phyloP scores from a whole-genome alignment of 108 stramenopile genomes.

The Asterionellopsis glacialis region DNA sequence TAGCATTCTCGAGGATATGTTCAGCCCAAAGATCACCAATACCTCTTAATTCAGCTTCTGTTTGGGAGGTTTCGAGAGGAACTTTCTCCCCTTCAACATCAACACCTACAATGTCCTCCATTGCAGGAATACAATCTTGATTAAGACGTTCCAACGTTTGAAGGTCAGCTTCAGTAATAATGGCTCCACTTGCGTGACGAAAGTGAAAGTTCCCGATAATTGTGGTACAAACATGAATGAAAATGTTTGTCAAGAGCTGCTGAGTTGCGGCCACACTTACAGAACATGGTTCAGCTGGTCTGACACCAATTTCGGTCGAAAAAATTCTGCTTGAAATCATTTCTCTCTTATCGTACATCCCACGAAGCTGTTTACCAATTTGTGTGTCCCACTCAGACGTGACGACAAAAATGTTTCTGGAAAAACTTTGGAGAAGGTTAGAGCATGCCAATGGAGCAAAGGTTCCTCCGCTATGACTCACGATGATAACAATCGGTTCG shows the following conservation, averaged over 20 bases:
- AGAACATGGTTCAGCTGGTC: constrained; percentile 74
- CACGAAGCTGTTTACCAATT: constrained; percentile 63
- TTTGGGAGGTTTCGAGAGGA: neutral
- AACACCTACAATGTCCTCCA: constrained; percentile 49
- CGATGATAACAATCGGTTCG: constrained; percentile 66
- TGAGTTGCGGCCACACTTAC: constrained; percentile 68
- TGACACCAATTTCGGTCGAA: constrained; percentile 58
- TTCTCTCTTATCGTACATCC: constrained; percentile 26
- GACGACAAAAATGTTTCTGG: constrained; percentile 51
- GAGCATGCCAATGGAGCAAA: constrained; percentile 64
- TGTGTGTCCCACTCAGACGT: constrained; percentile 68
- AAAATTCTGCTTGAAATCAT: constrained; percentile 51
- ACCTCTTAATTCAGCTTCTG: constrained; percentile 29
- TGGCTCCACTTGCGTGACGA: constrained; percentile 37
- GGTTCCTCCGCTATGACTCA: constrained; percentile 65
- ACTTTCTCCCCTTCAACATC: constrained; percentile 15
- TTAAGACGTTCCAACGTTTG: constrained; percentile 49
- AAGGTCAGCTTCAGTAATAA: constrained; percentile 45
- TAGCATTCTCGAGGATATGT: constrained; percentile 61
- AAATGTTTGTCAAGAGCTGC: constrained; percentile 61
- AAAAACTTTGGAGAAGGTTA: constrained; percentile 44
- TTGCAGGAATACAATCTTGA: constrained; percentile 38
- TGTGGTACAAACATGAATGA: constrained; percentile 38
- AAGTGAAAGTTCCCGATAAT: constrained; percentile 43
- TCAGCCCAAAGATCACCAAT: constrained; percentile 57